Conservation (phyloP, 768 basidiomycete genomes). For the Pseudohyphozyma bogoriensis region DNA sequence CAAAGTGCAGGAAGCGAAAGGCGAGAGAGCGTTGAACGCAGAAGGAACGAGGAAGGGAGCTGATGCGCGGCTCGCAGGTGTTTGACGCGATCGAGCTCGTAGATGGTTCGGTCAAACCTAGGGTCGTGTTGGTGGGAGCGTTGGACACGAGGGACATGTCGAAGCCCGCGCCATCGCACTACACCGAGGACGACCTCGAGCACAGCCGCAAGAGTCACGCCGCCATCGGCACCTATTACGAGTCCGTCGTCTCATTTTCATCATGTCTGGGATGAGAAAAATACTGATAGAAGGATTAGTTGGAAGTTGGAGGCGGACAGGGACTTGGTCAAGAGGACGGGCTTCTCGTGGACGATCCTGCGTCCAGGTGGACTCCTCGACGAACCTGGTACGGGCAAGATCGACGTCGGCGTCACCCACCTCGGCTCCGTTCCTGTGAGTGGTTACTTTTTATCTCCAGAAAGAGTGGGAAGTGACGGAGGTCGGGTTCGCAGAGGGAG, state of each 20-base stretch:
- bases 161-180: constrained; percentile 15
- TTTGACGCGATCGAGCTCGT: constrained; percentile 57
- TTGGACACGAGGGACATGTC: constrained; percentile 12
- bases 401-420: constrained; percentile 49
- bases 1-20: too few species aligned
- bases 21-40: not conserved
- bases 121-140: constrained; percentile 24
- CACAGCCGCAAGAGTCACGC: constrained; percentile 14
- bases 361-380: constrained; percentile 54
- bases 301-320: constrained; percentile 45
- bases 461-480: not conserved
- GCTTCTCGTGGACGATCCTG: constrained; percentile 58
- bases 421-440: constrained; percentile 47
- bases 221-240: constrained; percentile 24
- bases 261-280: not conserved
- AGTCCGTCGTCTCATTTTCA: too few species aligned
- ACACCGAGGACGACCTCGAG: constrained; percentile 12
- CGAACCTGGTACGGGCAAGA: constrained; percentile 47
- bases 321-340: constrained; percentile 44
- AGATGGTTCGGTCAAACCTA: constrained; percentile 31
- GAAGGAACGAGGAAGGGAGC: not conserved
- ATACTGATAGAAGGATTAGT: too few species aligned
- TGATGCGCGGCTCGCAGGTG: not conserved
- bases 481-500: constrained; percentile 48
- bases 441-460: not conserved